Conservation (phyloP, 2,329 filamentous ascomycete genomes). For the Alternaria rosae region DNA sequence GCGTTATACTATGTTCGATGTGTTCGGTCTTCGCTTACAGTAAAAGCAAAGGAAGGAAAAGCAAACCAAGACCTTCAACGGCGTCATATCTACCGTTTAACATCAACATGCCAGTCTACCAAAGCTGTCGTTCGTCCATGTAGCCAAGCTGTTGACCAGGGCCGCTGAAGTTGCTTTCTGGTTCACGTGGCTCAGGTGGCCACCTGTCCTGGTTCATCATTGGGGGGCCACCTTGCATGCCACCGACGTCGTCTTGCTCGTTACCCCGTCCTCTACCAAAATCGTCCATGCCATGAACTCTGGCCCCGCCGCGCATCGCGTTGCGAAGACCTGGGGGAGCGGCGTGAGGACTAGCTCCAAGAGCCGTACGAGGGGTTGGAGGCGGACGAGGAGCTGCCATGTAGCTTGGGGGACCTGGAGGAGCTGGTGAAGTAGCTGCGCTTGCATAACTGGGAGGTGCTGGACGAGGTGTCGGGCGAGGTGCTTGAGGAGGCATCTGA, state of each 20-base stretch:
- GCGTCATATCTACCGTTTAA: not conserved
- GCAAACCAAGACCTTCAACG: not conserved
- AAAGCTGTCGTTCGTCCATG: not conserved
- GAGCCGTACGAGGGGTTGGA: not conserved
- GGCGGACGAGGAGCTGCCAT: not conserved
- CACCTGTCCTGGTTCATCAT: not conserved
- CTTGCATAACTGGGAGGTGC: not conserved
- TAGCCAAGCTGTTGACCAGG: not conserved
- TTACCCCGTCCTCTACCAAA: not conserved
- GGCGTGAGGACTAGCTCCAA: not conserved
- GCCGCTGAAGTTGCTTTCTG: not conserved
- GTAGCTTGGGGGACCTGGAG: not conserved
- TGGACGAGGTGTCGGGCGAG: not conserved
- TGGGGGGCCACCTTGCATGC: not conserved
- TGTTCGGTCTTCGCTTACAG: not conserved
- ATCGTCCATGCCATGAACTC: not conserved
- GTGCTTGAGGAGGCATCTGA: not conserved
- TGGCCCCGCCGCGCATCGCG: not conserved
- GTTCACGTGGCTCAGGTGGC: not conserved
- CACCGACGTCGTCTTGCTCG: not conserved
- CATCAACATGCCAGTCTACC: not conserved
- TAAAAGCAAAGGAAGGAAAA: not conserved
- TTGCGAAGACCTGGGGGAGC: not conserved
- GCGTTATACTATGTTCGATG: not conserved
- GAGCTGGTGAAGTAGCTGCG: not conserved